Percentiles rank a stretch among this genome's conserved stretches.
phyloP scores from a whole-genome alignment of 108 stramenopile genomes.

The Discostella pseudostelligera region DNA sequence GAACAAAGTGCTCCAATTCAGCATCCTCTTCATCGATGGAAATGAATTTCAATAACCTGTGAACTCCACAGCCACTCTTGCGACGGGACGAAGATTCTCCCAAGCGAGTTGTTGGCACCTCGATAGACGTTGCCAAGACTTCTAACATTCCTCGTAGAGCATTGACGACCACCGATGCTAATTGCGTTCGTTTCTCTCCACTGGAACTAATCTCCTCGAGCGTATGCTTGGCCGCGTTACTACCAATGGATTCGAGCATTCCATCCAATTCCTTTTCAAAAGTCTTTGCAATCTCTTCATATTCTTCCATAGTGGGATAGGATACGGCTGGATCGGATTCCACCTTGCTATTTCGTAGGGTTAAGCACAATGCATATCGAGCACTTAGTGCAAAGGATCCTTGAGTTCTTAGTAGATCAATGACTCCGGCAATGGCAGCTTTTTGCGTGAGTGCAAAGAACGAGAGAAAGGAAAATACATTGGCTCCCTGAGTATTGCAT shows the following conservation, averaged over 20 bases:
- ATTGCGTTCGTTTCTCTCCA: constrained; percentile 6
- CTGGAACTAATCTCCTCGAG: constrained; percentile 16
- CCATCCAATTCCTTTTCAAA: constrained; percentile 63
- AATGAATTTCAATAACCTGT: constrained; percentile 27
- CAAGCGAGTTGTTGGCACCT: not conserved
- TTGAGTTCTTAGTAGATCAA: constrained; percentile 67
- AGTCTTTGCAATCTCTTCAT: constrained; percentile 56
- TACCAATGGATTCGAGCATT: constrained; percentile 11
- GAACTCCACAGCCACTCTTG: constrained; percentile 11
- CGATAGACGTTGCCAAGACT: not conserved
- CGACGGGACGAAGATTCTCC: constrained; percentile 5
- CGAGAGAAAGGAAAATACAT: too few species aligned
- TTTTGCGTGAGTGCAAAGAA: too few species aligned
- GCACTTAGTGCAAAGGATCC: constrained; percentile 72
- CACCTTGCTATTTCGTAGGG: constrained; percentile 29
- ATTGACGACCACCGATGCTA: constrained; percentile 17
- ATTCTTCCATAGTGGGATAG: constrained; percentile 54
- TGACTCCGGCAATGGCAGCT: constrained; percentile 71
- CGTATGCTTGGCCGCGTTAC: not conserved
- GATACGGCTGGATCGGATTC: constrained; percentile 20
- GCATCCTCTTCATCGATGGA: constrained; percentile 26
- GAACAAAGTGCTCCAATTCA: constrained; percentile 27
- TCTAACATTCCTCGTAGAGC: constrained; percentile 13
- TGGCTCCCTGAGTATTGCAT: too few species aligned
- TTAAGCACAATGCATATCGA: constrained; percentile 67